Percentiles rank a stretch among this genome's conserved stretches.
Conservation (phyloP, 805 yeast genomes). For the Wickerhamomyces queroliae region DNA sequence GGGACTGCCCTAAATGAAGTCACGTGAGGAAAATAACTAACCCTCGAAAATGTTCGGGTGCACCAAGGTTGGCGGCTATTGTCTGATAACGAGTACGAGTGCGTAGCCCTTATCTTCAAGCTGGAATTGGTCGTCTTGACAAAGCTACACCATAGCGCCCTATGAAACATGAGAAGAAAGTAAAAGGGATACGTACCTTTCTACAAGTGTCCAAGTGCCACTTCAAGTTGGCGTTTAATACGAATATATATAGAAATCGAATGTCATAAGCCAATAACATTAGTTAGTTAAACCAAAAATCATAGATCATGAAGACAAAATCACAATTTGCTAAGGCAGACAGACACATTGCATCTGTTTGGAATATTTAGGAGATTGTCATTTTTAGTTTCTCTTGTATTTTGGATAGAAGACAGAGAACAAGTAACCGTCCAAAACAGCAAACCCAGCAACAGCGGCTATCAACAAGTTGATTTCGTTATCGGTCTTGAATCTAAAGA, state of each 20-base stretch:
- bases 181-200: too few species aligned
- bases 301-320: too few species aligned
- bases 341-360: neutral
- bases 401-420: slow-evolving; percentile 50
- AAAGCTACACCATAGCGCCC: too few species aligned
- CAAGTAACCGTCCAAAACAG: slow-evolving; percentile 48
- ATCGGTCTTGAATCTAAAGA: slow-evolving; percentile 37
- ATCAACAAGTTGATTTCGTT: slow-evolving; percentile 44
- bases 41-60: too few species aligned
- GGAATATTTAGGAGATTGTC: too few species aligned
- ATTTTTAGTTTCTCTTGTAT: slow-evolving; percentile 37
- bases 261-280: neutral
- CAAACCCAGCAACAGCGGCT: slow-evolving; percentile 46
- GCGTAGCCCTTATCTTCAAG: too few species aligned
- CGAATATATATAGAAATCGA: neutral
- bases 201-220: too few species aligned
- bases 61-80: too few species aligned
- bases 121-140: too few species aligned
- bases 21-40: too few species aligned
- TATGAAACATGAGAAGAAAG: too few species aligned
- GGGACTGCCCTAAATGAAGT: neutral
- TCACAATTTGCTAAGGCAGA: neutral
- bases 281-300: neutral
- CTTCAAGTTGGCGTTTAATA: neutral
- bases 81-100: too few species aligned